phyloP scores from a whole-genome alignment of 129 eudicot genomes.

The Oenanthe sinensis region DNA sequence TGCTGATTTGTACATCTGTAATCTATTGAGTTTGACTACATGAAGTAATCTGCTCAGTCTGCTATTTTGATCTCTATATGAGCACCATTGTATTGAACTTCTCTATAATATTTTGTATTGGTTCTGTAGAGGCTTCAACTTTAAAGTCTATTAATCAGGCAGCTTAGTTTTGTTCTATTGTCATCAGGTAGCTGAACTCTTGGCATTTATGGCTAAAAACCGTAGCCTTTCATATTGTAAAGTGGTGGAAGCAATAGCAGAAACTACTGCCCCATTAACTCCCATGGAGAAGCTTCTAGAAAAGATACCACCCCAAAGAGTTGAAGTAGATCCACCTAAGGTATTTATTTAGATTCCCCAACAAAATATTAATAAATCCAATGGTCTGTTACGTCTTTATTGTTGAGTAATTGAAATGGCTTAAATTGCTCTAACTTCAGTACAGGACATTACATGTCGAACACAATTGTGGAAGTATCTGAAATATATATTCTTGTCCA shows the following conservation, averaged over 20 bases:
- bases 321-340: slow-evolving; percentile 34
- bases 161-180: slow-evolving; percentile 11
- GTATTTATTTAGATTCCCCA: slow-evolving; percentile 23
- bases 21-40: background rate
- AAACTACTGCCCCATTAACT: slow-evolving; percentile 83
- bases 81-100: background rate
- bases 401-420: background rate
- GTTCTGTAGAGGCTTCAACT: background rate
- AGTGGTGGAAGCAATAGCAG: slow-evolving; percentile 91
- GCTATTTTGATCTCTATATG: background rate
- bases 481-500: background rate
- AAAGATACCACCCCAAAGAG: slow-evolving; percentile 66
- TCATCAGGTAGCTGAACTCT: slow-evolving; percentile 84
- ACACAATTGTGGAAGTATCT: background rate
- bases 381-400: background rate
- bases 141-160: background rate
- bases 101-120: background rate
- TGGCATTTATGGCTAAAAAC: slow-evolving; percentile 81
- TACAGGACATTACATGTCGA: background rate
- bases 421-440: background rate
- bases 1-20: background rate
- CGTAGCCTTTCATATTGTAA: slow-evolving; percentile 73
- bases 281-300: slow-evolving; percentile 74
- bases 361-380: background rate
- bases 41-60: background rate